Evolutionary conservation across 2,329 filamentous ascomycete species (phyloP), one percentile per base, ranked within the genome.

Genomic region (Trichoderma simmonsii): DNA sequence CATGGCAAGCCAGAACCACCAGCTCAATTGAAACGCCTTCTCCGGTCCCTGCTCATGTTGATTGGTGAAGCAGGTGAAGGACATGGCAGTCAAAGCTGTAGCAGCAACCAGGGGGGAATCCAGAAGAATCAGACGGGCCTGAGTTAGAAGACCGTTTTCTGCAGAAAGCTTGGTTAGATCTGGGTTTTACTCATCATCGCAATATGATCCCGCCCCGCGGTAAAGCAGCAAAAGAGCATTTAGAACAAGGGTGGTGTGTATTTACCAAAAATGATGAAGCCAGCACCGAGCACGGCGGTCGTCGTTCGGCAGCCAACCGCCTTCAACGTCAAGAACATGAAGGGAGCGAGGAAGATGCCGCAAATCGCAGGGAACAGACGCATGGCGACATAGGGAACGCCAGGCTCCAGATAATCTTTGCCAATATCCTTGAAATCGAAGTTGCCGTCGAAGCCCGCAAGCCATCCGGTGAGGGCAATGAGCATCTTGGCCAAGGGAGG

Each of bases 391-490:
- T 99, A 99, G 57, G 96, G 96, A 70, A 99, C 96, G 68, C 91
- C 90, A 4, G 96, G 94, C 84, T 97, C 96, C 74, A 98, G 81
- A 81, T 99, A 99, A 82, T 99, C 96, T 85, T 98, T 98, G 82
- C 96, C 96, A 83, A 99, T 99, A 77, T 99, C 95, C 86, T 98
- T 99, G 87, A 99, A 99, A 82, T 98, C 96, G 81, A 99, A 99
- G 74, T 94, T 88, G 75, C 96, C 96, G 80, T 98, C 89, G 82
- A 98, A 99, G 69, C 96, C 96, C 78, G 95, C 96, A 75, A 98
- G 83, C 91, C 93, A 99, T 77, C 95, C 96, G 75, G 95, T 94
- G 73, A 99, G 89, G 67, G 96, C 97, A 78, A 99, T 95, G 76
- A 99, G 90, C 80, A 99, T 90, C 86, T 99, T 99, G 76, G 96